Evolutionary conservation across 2,329 filamentous ascomycete species (phyloP).

Genomic region (Ascochyta clinopodiicola): DNA sequence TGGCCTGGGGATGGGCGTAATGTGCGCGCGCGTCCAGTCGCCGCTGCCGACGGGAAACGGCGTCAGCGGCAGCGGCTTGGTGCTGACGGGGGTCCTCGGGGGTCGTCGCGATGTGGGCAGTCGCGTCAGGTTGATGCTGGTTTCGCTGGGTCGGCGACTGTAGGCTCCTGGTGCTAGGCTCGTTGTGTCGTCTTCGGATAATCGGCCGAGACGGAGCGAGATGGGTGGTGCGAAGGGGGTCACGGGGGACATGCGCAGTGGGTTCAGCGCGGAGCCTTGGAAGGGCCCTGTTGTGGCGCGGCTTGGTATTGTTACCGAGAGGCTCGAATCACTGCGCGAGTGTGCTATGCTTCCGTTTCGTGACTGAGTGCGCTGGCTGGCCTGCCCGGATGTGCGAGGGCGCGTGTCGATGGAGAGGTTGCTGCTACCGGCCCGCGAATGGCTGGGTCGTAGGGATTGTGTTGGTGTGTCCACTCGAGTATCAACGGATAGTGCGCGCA

Average conservation of each 20-base stretch:
- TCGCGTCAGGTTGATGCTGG: conserved; percentile 1
- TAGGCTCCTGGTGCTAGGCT: conserved; percentile 10
- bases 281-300: conserved; percentile 1
- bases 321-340: neutral
- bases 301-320: neutral
- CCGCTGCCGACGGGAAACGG: conserved; percentile 34
- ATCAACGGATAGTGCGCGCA: conserved; percentile 14
- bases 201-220: conserved; percentile 10
- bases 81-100: conserved; percentile 17
- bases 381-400: conserved; percentile 2
- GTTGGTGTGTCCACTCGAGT: conserved; percentile 17
- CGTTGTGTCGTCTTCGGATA: conserved; percentile 12
- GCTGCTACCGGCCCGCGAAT: conserved; percentile 21
- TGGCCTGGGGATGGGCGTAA: conserved; percentile 7
- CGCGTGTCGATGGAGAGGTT: conserved; percentile 7
- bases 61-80: conserved; percentile 43
- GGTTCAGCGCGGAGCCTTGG: conserved; percentile 21
- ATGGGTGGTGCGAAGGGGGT: conserved; percentile 22
- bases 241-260: conserved; percentile 30
- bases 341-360: conserved; percentile 9
- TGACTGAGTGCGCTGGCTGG: conserved; percentile 15
- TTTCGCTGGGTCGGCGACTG: conserved; percentile 19
- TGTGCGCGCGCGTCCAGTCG: neutral
- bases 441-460: conserved; percentile 1
- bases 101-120: conserved; percentile 1